These are phyloP conservation scores for Rubia yunnanensis DNA, from an alignment of 257 asterid species.

Conservation along the genomic window DNA sequence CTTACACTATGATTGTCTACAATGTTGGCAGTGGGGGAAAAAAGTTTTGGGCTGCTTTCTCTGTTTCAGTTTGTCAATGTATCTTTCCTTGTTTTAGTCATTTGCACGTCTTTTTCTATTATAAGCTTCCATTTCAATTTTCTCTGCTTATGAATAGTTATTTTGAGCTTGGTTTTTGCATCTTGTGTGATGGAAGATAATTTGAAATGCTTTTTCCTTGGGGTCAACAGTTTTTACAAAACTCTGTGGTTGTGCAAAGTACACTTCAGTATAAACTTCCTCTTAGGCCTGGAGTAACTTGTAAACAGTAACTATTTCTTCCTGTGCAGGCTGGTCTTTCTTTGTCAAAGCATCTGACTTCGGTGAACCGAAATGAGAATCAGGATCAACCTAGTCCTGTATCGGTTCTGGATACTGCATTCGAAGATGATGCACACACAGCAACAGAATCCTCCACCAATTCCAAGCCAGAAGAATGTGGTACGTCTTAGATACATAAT, in stretches of 20 bases:
- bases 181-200: background rate
- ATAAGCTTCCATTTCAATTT: background rate
- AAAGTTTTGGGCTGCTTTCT: background rate
- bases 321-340: conserved; percentile 39
- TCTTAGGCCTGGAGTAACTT: background rate
- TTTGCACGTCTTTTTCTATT: background rate
- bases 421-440: conserved; percentile 49
- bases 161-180: background rate
- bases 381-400: conserved; percentile 93
- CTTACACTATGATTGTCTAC: background rate
- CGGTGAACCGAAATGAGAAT: conserved; percentile 47
- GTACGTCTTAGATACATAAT: conserved; percentile 22
- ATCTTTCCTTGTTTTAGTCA: background rate
- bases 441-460: conserved; percentile 28
- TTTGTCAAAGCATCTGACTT: conserved; percentile 21
- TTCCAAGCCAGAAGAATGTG: conserved; percentile 36
- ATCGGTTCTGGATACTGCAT: conserved; percentile 70
- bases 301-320: background rate
- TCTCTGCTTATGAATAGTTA: background rate
- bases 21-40: background rate
- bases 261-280: background rate
- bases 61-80: background rate
- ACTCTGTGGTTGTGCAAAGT: background rate
- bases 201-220: background rate
- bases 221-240: background rate